Evolutionary conservation across 306 rosid species (phyloP), one percentile per base, ranked within the genome.

Genomic region (Lathyrus oleraceus): DNA sequence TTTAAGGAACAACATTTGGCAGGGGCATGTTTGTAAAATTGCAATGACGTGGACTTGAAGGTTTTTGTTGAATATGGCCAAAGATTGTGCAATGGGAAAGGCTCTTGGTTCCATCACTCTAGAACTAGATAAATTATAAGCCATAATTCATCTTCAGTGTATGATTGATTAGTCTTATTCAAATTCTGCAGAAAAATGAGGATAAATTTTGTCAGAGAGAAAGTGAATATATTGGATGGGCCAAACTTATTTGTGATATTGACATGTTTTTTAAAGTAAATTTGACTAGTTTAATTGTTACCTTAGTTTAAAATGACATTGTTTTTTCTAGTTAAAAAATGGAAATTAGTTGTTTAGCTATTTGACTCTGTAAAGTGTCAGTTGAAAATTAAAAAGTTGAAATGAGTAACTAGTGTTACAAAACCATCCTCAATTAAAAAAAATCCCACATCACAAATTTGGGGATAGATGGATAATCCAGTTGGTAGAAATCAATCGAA

Each of bases 11-110:
- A 9, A 9, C 32, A 14, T 61, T 61, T 63, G 42, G 47, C 27
- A 53, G 67, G 14, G 67, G n/a, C 61, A 63, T 62, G 43, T 56
- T 54, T 70, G 44, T 70, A 40, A 10, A 35, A 35, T 35, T 35
- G 39, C 15, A 10, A 13, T n/a, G 39, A 10, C n/a, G 60, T 61
- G 40, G 8, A 9, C 40, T 69, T 76, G 57, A 49, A 19, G 59
- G 71, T 61, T 76, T 45, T 49, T 59, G 57, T 61, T 60, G 36
- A 17, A 19, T 32, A 44, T 21, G 52, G 17, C 17, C 45, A 32
- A 60, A 28, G 15, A 23, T 14, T 36, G 57, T 19, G 14, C 43
- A 51, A 10, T 30, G 25, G 19, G 59, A 64, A 62, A 3, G 28
- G n/a, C 36, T 39, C 36, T 52, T 73, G 70, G 53, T 61, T 49